Percentiles rank a stretch among this genome's conserved stretches.
phyloP scores from a whole-genome alignment of 2,329 filamentous ascomycete genomes.

The Sclerotinia glacialis region DNA sequence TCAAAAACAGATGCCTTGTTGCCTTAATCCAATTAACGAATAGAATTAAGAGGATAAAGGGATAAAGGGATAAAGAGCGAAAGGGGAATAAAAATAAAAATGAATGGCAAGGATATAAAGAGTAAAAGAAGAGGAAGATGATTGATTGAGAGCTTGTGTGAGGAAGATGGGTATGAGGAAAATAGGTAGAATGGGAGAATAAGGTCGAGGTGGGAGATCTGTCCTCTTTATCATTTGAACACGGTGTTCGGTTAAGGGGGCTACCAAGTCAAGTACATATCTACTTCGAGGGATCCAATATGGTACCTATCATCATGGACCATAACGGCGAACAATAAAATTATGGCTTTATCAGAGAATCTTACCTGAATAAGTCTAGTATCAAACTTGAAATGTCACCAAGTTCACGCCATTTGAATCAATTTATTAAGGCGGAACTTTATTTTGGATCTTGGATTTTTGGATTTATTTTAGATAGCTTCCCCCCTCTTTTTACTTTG shows the following conservation, averaged over 20 bases:
- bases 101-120: not conserved
- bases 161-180: not conserved
- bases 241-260: conserved; percentile 22
- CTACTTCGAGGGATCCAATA: no score
- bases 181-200: not conserved
- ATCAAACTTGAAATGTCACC: not conserved
- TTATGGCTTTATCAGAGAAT: not conserved
- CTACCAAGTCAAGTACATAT: not conserved
- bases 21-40: not conserved
- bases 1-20: not conserved
- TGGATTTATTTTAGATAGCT: not conserved
- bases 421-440: not conserved
- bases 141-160: not conserved
- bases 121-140: not conserved
- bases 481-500: not conserved
- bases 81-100: not conserved
- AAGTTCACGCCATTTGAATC: conserved; percentile 11
- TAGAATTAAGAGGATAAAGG: conserved; percentile 3
- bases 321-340: not conserved
- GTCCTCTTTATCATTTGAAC: conserved; percentile 25
- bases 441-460: no score
- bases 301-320: no score
- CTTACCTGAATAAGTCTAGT: not conserved
- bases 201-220: conserved; percentile 21
- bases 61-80: no score